Conservation (phyloP, 345 rosid species). For the Arabis alpina region DNA sequence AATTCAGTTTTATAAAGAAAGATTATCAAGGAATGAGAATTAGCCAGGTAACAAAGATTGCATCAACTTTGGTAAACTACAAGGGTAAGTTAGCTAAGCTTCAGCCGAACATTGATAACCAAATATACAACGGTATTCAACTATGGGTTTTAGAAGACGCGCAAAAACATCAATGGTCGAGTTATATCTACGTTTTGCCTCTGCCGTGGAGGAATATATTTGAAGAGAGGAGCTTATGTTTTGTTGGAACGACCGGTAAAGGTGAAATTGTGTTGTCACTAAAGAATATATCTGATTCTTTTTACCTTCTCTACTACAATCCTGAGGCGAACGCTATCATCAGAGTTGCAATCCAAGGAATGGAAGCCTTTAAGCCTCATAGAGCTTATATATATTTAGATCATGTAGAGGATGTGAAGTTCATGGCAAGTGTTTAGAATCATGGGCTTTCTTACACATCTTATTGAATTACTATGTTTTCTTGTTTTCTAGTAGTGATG, state of each 20-base stretch:
- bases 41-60: neutral
- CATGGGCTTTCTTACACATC: neutral
- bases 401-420: constrained; percentile 20
- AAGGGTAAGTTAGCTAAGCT: constrained; percentile 27
- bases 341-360: constrained; percentile 12
- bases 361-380: neutral
- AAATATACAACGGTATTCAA: neutral
- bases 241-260: neutral
- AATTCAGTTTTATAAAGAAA: constrained; percentile 1
- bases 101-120: neutral
- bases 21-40: neutral
- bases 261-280: constrained; percentile 28
- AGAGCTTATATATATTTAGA: constrained; percentile 6
- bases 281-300: neutral
- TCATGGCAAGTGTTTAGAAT: neutral
- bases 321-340: neutral
- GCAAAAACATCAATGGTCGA: constrained; percentile 19
- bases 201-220: neutral
- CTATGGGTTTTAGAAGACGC: constrained; percentile 24
- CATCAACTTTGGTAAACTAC: constrained; percentile 10
- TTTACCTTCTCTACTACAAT: constrained; percentile 10
- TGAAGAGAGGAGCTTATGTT: neutral
- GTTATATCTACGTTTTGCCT: neutral
- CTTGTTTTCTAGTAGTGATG: neutral
- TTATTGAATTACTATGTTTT: neutral